Percentiles rank a stretch among this genome's conserved stretches.
Evolutionary conservation across 768 basidiomycete genomes (phyloP).

Genomic region (Chalciporus chontae): DNA sequence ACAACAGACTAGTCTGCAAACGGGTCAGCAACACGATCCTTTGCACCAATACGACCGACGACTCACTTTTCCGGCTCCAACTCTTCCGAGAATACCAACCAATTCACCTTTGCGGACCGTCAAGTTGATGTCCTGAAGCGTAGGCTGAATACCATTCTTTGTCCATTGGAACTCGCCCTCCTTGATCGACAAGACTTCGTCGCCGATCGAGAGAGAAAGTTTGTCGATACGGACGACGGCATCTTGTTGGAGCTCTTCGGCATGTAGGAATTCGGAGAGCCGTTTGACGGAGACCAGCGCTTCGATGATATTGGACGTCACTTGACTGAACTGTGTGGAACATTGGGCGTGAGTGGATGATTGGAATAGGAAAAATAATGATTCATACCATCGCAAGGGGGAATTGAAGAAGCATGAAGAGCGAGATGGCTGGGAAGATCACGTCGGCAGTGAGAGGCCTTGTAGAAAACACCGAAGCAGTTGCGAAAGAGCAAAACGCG

Average conservation of each 20-base stretch:
- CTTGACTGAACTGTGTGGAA: slow-evolving; percentile 53
- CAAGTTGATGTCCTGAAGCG: slow-evolving; percentile 75
- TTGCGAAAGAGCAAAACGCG: slow-evolving; percentile 79
- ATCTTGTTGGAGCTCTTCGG: slow-evolving; percentile 77
- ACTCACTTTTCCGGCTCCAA: slow-evolving; percentile 84
- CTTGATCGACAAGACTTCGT: slow-evolving; percentile 66
- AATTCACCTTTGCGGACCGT: slow-evolving; percentile 80
- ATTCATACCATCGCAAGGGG: slow-evolving; percentile 73
- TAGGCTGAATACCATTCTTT: slow-evolving; percentile 48
- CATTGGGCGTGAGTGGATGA: neutral
- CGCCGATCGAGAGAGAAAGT: slow-evolving; percentile 46
- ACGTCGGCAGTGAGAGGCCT: slow-evolving; percentile 81
- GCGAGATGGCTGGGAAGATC: slow-evolving; percentile 93
- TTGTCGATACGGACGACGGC: slow-evolving; percentile 56
- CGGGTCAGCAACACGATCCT: neutral
- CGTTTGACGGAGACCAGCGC: slow-evolving; percentile 81
- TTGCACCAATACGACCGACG: neutral
- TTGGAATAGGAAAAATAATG: neutral
- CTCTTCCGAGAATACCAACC: slow-evolving; percentile 80
- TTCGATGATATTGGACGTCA: slow-evolving; percentile 81
- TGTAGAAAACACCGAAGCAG: slow-evolving; percentile 57
- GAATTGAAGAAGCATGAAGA: slow-evolving; percentile 86
- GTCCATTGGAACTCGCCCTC: slow-evolving; percentile 85
- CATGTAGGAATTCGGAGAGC: slow-evolving; percentile 68
- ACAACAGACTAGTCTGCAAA: slow-evolving; percentile 63